These are phyloP conservation scores for Obelidium mucronatum DNA, from an alignment of 192 early-diverging fungal species.

Conservation along the genomic window DNA sequence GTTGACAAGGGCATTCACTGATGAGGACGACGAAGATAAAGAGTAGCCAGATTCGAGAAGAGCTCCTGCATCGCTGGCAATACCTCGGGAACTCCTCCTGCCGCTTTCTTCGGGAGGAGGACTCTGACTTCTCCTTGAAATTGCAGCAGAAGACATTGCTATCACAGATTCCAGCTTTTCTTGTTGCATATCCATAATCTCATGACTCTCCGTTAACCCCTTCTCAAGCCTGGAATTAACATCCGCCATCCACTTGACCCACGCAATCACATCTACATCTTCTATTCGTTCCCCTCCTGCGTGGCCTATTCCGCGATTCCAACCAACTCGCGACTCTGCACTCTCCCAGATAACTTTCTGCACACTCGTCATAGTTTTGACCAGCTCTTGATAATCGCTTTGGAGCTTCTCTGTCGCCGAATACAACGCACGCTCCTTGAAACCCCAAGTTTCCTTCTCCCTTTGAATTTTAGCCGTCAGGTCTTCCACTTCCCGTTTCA, in stretches of 20 bases:
- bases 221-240: neutral
- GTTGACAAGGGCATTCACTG: neutral
- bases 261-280: slow-evolving; percentile 35
- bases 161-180: slow-evolving; percentile 34
- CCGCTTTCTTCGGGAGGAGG: neutral
- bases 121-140: neutral
- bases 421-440: slow-evolving; percentile 34
- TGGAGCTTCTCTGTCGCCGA: slow-evolving; percentile 26
- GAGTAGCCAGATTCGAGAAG: neutral
- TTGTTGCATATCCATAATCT: slow-evolving; percentile 39
- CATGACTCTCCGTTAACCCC: slow-evolving; percentile 29
- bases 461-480: neutral
- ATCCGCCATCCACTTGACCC: slow-evolving; percentile 32
- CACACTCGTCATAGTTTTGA: neutral
- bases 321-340: neutral
- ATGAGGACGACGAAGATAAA: neutral
- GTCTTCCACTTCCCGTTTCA: slow-evolving; percentile 9
- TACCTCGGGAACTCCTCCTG: neutral
- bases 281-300: slow-evolving; percentile 11
- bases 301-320: slow-evolving; percentile 5
- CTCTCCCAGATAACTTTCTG: slow-evolving; percentile 19
- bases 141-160: neutral
- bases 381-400: slow-evolving; percentile 1
- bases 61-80: neutral
- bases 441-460: slow-evolving; percentile 32